phyloP scores from a whole-genome alignment of 2,329 filamentous ascomycete species.

The Xylaria sp. region DNA sequence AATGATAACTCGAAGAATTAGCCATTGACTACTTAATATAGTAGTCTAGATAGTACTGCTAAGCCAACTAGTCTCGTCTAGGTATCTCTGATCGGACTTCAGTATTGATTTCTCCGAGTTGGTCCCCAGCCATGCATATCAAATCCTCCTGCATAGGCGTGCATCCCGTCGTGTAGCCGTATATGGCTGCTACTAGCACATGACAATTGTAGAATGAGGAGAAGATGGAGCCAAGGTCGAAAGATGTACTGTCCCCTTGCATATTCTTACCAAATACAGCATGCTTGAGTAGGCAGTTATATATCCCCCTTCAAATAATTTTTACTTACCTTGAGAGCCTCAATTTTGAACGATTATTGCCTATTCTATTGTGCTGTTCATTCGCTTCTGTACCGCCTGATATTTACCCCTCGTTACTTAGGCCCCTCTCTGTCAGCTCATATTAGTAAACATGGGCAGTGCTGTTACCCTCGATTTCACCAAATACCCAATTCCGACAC shows the following conservation, averaged over 20 bases:
- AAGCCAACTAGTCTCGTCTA: slow-evolving; percentile 8
- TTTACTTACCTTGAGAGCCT: background rate
- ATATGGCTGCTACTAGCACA: slow-evolving; percentile 14
- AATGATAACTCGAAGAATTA: background rate
- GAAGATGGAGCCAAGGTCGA: slow-evolving; percentile 18
- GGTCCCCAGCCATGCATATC: slow-evolving; percentile 22
- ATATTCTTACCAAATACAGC: background rate
- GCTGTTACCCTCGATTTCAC: slow-evolving; percentile 32
- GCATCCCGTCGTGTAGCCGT: slow-evolving; percentile 25
- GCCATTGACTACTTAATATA: background rate
- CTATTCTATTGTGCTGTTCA: background rate
- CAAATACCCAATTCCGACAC: slow-evolving; percentile 34
- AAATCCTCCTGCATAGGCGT: slow-evolving; percentile 24
- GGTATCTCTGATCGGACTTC: slow-evolving; percentile 19
- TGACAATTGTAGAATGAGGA: slow-evolving; percentile 16
- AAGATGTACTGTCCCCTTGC: background rate
- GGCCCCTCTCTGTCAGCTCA: background rate
- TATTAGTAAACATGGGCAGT: slow-evolving; percentile 24
- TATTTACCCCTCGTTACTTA: slow-evolving; percentile 10
- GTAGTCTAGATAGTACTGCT: background rate
- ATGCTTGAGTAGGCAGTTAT: slow-evolving; percentile 1
- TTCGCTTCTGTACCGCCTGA: background rate
- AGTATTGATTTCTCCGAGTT: slow-evolving; percentile 25
- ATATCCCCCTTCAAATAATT: background rate
- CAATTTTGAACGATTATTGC: background rate